A percentile compares a stretch with the other conserved stretches of the same genome.
Evolutionary conservation across 2,329 filamentous ascomycete species (phyloP).

Genomic region (Diaporthe humulicola): DNA sequence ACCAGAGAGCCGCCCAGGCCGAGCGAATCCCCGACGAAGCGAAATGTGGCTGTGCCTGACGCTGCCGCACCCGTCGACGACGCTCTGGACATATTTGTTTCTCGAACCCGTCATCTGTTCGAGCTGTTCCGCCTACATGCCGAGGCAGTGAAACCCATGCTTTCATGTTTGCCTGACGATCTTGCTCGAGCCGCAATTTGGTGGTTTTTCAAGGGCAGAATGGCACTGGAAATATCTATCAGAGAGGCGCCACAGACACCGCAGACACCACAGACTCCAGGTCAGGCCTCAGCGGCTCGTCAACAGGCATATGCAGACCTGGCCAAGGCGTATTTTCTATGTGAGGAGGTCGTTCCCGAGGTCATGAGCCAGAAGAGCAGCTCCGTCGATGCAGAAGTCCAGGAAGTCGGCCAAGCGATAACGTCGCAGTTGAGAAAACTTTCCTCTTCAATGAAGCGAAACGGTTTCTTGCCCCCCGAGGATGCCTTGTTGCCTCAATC

Average conservation of each 20-base stretch:
- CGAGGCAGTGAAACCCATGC: constrained; percentile 77
- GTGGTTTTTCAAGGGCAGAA: constrained; percentile 91
- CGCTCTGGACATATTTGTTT: constrained; percentile 77
- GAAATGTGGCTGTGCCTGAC: constrained; percentile 23
- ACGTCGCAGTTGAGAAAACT: constrained; percentile 79
- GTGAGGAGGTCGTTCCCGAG: constrained; percentile 65
- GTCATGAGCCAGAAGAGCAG: constrained; percentile 58
- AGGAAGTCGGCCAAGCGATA: constrained; percentile 68
- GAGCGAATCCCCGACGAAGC: constrained; percentile 43
- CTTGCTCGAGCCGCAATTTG: constrained; percentile 82
- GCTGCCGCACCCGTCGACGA: constrained; percentile 61
- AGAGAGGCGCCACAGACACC: constrained; percentile 71
- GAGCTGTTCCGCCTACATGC: constrained; percentile 84
- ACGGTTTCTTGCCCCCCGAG: constrained; percentile 80
- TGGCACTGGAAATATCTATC: constrained; percentile 79
- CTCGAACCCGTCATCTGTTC: constrained; percentile 79
- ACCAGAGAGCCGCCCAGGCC: constrained; percentile 43
- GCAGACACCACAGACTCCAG: constrained; percentile 64
- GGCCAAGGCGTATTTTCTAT: constrained; percentile 89
- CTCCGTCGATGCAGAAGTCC: constrained; percentile 60
- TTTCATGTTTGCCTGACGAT: constrained; percentile 72
- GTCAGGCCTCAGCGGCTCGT: constrained; percentile 66
- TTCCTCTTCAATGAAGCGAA: constrained; percentile 85
- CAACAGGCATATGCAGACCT: constrained; percentile 89
- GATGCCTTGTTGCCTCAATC: constrained; percentile 79